Evolutionary conservation across 2,329 filamentous ascomycete genomes (phyloP).

Genomic region (Lecanosticta acicola): DNA sequence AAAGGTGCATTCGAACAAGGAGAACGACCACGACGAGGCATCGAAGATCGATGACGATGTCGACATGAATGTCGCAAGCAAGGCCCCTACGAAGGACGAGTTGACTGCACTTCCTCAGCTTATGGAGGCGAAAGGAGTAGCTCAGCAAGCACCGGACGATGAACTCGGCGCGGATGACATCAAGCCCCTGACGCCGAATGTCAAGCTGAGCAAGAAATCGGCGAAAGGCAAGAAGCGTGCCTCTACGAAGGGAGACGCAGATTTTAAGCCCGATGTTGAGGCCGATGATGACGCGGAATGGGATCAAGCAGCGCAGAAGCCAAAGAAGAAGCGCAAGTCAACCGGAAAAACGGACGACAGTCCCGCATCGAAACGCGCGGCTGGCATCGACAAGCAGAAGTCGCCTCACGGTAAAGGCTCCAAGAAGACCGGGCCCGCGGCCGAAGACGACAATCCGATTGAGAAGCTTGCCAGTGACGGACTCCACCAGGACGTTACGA

Average conservation of each 20-base stretch:
- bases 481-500: background rate
- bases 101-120: background rate
- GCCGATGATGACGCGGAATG: conserved; percentile 25
- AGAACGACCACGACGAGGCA: conserved; percentile 9
- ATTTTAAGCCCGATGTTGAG: conserved; percentile 5
- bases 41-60: conserved; percentile 4
- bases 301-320: conserved; percentile 16
- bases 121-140: background rate
- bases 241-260: background rate
- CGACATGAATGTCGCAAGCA: background rate
- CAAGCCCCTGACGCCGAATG: background rate
- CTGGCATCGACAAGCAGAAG: conserved; percentile 9
- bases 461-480: background rate
- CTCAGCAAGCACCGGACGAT: background rate
- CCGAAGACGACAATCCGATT: background rate
- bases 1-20: conserved; percentile 22
- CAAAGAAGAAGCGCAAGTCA: conserved; percentile 33
- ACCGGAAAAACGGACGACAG: conserved; percentile 14
- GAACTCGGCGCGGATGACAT: background rate
- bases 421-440: conserved; percentile 9
- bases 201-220: conserved; percentile 22
- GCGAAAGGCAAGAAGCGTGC: conserved; percentile 12
- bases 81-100: background rate
- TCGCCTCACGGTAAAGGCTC: conserved; percentile 14
- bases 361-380: conserved; percentile 9